These are phyloP conservation scores for Silybum marianum DNA, from an alignment of 129 eudicot genomes.

Conservation along the genomic window DNA sequence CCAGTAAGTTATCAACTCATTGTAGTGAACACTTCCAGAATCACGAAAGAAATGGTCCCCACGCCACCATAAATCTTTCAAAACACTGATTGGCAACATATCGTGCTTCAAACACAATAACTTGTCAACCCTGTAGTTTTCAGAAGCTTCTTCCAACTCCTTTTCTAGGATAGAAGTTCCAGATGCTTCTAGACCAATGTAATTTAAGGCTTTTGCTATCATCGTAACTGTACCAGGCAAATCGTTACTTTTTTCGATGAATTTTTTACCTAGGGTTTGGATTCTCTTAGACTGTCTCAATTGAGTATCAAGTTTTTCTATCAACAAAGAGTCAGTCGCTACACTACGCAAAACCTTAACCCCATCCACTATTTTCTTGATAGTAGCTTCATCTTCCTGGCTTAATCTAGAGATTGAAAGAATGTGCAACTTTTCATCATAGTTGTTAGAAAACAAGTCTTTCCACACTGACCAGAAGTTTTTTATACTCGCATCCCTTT, in stretches of 20 bases:
- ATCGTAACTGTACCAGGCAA: slow-evolving; percentile 33
- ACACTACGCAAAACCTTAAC: slow-evolving; percentile 10
- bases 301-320: slow-evolving; percentile 11
- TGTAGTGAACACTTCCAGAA: slow-evolving; percentile 41
- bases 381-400: not conserved
- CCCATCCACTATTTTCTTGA: not conserved
- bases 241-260: slow-evolving; percentile 14
- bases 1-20: slow-evolving; percentile 60
- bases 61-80: slow-evolving; percentile 44
- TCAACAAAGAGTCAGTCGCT: slow-evolving; percentile 24
- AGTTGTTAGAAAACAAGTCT: not conserved
- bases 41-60: slow-evolving; percentile 38
- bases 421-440: not conserved
- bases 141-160: slow-evolving; percentile 35
- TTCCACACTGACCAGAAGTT: slow-evolving; percentile 23
- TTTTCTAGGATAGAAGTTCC: slow-evolving; percentile 14
- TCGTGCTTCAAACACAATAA: slow-evolving; percentile 35
- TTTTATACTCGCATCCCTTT: not conserved
- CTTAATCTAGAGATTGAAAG: slow-evolving; percentile 12
- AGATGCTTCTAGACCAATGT: slow-evolving; percentile 23
- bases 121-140: slow-evolving; percentile 20
- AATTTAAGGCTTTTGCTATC: slow-evolving; percentile 40
- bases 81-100: slow-evolving; percentile 27
- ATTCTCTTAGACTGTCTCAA: not conserved
- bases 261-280: not conserved